phyloP scores from a whole-genome alignment of 164 flowering plant species.

The Echeveria elegans region DNA sequence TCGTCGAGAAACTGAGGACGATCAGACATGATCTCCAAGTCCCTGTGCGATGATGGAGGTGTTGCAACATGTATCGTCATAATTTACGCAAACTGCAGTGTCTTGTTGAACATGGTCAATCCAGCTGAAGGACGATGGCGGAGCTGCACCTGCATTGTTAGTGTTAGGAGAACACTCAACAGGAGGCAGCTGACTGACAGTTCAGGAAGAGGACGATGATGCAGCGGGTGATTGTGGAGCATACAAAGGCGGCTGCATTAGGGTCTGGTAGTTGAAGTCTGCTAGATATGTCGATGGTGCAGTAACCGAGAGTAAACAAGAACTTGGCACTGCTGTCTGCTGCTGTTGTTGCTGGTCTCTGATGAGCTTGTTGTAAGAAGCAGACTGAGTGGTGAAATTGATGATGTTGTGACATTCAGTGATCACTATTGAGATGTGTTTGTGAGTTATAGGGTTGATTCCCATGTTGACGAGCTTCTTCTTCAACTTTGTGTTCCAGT shows the following conservation, averaged over 20 bases:
- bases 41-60: constrained; percentile 53
- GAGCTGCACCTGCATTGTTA: constrained; percentile 9
- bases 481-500: constrained; percentile 39
- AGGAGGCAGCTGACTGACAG: no score
- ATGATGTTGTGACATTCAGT: constrained; percentile 24
- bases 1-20: constrained; percentile 42
- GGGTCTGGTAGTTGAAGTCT: constrained; percentile 8
- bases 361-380: constrained; percentile 9
- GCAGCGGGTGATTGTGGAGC: constrained; percentile 2
- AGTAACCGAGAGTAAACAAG: no score
- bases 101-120: constrained; percentile 36
- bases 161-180: no score
- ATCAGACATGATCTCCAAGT: constrained; percentile 40
- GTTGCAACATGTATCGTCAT: background rate
- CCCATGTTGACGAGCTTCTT: constrained; percentile 39
- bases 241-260: background rate
- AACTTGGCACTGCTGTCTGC: no score
- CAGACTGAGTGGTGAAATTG: constrained; percentile 10
- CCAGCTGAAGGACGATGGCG: constrained; percentile 40
- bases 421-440: constrained; percentile 24
- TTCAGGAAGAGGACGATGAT: background rate
- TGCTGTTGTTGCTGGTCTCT: constrained; percentile 8
- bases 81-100: constrained; percentile 11
- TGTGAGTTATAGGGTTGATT: constrained; percentile 37
- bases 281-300: background rate